Evolutionary conservation across 441 rosid genomes (phyloP), one percentile per base, ranked within the genome.

Genomic region (Brassica balearica): DNA sequence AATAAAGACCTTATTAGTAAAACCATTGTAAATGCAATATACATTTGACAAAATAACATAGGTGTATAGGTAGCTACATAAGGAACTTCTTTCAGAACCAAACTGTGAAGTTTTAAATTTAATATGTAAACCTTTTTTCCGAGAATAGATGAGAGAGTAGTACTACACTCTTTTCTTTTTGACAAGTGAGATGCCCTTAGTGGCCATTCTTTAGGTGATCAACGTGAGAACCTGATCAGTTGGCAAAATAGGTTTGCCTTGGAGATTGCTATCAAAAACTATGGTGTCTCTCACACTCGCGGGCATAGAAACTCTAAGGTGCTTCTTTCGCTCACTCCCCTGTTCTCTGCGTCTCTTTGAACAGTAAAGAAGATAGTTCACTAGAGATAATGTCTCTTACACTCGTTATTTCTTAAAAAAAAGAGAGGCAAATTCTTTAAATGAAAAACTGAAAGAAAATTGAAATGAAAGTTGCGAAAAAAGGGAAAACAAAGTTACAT

Each of bases 261-360:
- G 98, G 98, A 73, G 88, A 86, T 58, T 72, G 79, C 46, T 85
- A 74, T 75, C 71, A 83, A 58, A 93, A 89, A 84, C 89, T 93
- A 12, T 94, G 99, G 99, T 92, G 98, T 85, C 87, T 95, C 53
- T 46, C 56, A 14, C 84, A 91, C 99, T 20, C 92, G 89, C 19
- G 19, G 1, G 19, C 67, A 90, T 94, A 9, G 97, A 96, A 89
- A 88, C 96, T 78, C 82, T 92, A 80, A 90, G 98, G 99, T 96
- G 84, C 11, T 51, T 14, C 4, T 75, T 64, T 63, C 43, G 12
- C 62, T 56, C 93, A 83, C 73, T 78, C 73, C 15, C 73, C 15
- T 68, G n/a, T 29, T 71, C 65, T 59, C n/a, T 43, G 51, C 10
- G 72, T 3, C 46, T 32, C 38, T 59, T 55, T 77, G 8, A 8